phyloP scores from a whole-genome alignment of 768 basidiomycete genomes.

The Atractiella rhizophila region DNA sequence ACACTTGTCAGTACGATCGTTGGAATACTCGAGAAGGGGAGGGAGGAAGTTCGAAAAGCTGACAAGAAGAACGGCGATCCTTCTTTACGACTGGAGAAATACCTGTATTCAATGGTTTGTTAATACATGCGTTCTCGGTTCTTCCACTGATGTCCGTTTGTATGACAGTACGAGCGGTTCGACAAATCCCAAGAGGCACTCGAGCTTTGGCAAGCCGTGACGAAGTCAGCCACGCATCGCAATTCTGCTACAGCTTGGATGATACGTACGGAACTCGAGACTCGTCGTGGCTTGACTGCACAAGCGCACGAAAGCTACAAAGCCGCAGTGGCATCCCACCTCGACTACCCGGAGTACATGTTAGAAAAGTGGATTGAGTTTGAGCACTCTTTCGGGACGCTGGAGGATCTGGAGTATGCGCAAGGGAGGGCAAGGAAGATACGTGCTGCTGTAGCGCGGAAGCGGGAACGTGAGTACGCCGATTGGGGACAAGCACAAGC shows the following conservation, averaged over 20 bases:
- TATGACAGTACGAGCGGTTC: constrained; percentile 15
- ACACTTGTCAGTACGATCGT: not conserved
- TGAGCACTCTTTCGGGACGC: constrained; percentile 54
- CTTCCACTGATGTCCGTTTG: not conserved
- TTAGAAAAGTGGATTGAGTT: constrained; percentile 80
- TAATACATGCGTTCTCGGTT: not conserved
- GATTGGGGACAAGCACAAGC: not conserved
- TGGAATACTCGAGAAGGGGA: not conserved
- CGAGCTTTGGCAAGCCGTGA: constrained; percentile 29
- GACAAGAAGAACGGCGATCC: constrained; percentile 41
- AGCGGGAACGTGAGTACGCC: constrained; percentile 33
- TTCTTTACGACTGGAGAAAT: constrained; percentile 56
- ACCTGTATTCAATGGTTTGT: constrained; percentile 47
- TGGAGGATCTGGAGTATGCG: constrained; percentile 26
- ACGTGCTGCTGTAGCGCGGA: constrained; percentile 38
- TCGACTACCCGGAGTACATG: constrained; percentile 88
- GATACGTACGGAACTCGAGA: constrained; percentile 38
- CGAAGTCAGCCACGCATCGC: constrained; percentile 38
- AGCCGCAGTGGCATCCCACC: constrained; percentile 20
- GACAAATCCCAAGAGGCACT: constrained; percentile 15
- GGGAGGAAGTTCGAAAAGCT: constrained; percentile 29
- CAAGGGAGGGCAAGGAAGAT: constrained; percentile 11
- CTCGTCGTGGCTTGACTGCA: constrained; percentile 1
- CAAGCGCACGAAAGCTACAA: not conserved
- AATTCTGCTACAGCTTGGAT: constrained; percentile 53